Conservation (phyloP, 2,329 filamentous ascomycete genomes). For the Chaetomium globosum region DNA sequence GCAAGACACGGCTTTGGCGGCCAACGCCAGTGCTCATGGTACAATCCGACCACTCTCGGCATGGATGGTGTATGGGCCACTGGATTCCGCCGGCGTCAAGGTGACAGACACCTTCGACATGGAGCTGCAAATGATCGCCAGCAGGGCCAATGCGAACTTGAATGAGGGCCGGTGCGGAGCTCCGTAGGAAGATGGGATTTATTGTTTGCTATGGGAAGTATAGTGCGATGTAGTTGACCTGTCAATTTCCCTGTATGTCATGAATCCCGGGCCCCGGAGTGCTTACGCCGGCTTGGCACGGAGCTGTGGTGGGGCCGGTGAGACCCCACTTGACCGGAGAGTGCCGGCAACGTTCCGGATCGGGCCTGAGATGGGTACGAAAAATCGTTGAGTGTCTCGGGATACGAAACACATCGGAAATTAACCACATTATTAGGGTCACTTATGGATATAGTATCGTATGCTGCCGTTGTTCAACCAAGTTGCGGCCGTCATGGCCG, state of each 20-base stretch:
- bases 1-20: constrained; percentile 20
- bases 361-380: background rate
- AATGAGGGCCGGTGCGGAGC: background rate
- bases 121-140: constrained; percentile 6
- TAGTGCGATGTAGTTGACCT: background rate
- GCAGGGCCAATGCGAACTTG: background rate
- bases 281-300: background rate
- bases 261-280: background rate
- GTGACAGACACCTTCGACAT: background rate
- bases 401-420: too few species aligned
- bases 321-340: background rate
- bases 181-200: background rate
- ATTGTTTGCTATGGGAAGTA: background rate
- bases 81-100: constrained; percentile 30
- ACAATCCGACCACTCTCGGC: constrained; percentile 44
- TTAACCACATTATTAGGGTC: too few species aligned
- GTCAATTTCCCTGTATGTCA: background rate
- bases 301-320: background rate
- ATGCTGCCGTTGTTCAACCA: too few species aligned
- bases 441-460: too few species aligned
- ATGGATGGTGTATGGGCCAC: constrained; percentile 48
- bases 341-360: background rate
- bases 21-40: constrained; percentile 32
- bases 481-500: too few species aligned
- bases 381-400: background rate